Evolutionary conservation across 2,329 filamentous ascomycete genomes (phyloP), one percentile per base, ranked within the genome.

Genomic region (Ophiosphaerella korrae): DNA sequence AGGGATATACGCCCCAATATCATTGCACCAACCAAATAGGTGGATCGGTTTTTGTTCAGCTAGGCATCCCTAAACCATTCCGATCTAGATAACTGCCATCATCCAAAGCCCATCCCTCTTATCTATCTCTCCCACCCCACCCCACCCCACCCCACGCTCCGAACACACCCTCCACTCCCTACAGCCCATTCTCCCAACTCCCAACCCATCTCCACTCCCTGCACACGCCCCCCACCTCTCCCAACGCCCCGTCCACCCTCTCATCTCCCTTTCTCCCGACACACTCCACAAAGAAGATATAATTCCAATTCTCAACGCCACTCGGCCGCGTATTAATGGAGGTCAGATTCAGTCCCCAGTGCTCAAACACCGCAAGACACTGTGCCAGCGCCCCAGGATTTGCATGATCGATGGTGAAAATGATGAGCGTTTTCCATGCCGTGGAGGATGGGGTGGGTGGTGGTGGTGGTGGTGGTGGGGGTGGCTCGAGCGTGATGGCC

Each of bases 281-380:
- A 64, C 96, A 92, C 78, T 97, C 93, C 26, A 97, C 87, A 69
- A 97, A 92, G 77, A 97, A 97, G 33, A 97, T 84, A 75, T 97
- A 97, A 71, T 95, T 87, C 84, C 96, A 97, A 16, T 88, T 85
- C 60, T 79, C 77, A 34, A 82, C 78, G 48, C 89, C 82, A 64
- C 89, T 92, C 5, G 93, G 93, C 57, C 93, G 78, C 59, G 89
- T 92, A 70, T 92, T 92, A 73, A 97, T 96, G 71, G 88, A 93
- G 26, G 92, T 97, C 60, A 97, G 77, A 70, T 97, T 96, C 50
- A 97, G 80, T 5, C 82, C 81, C 60, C 84, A 81, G 7, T 78
- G 78, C 57, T 86, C 86, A 76, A 97, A 97, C 48, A 90, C 89
- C 43, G 87, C 82, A 51, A 97, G 78, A 26, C 88, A 89, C 62